Base-by-base conservation (phyloP, 257 asterid genomes). In the Fraxinus quadrangulata region DNA sequence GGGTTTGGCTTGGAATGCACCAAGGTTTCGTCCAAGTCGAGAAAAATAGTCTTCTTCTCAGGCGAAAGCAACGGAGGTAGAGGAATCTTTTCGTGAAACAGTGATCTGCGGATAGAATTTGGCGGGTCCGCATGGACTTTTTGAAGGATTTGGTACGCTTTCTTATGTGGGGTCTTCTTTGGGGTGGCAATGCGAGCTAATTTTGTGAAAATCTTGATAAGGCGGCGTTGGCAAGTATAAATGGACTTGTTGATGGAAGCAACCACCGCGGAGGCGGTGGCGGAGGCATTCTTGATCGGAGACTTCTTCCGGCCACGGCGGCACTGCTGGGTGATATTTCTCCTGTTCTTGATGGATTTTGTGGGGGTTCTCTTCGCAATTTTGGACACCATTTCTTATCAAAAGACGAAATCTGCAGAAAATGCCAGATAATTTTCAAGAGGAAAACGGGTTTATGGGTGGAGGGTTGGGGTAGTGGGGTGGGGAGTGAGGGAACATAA, bases 21-120 rank as follows among this genome's bases (percentile, higher is more conserved):
- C 75, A 95, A 78, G 0, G 99, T 95, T 63, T 95, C 99, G 72
- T 95, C 99, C 72, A 95, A 77, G 73, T 95, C 98, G 19, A 95
- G 98, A 75, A 95, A 90, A 0, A 93, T 72, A 0, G 97, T 95
- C 75, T 81, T 90, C 71, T 83, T 87, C 5, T 75, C 82, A 7
- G 85, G 78, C 1, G 82, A 70, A 45, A 45, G 36, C 28, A 79
- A 13, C 0, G 92, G 94, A 0, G 95, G 96, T 47, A 94, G 94
- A 2, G 81, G 14, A 34, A 6, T 79, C 9, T 71, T 80, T 0
- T 81, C 89, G 11, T 30, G 26, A 79, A 92, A 92, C 80, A 90
- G 89, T 0, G 89, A 67, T 40, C 83, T 34, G n/a, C 83, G 80
- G 42, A 79, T 77, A 70, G 47, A 63, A 21, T 70, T 68, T 0